These are phyloP conservation scores for Neurospora terricola DNA, from an alignment of 495 filamentous ascomycete species.

Conservation along the genomic window DNA sequence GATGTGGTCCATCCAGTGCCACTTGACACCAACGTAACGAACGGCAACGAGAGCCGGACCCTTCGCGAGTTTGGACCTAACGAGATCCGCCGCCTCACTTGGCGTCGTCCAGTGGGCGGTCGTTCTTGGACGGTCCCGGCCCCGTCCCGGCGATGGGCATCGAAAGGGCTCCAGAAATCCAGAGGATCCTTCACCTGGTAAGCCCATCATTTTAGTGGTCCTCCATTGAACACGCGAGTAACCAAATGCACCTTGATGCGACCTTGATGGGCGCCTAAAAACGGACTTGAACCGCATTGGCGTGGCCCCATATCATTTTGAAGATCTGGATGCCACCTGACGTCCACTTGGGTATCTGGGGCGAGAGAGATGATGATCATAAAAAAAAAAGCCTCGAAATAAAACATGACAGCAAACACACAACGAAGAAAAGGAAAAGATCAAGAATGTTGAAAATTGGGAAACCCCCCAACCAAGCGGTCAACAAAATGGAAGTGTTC, in stretches of 20 bases:
- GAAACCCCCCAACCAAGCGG: neutral
- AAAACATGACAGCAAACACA: neutral
- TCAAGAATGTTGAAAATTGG: neutral
- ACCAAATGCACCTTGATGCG: neutral
- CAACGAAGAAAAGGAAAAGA: neutral
- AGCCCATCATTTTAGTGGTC: neutral
- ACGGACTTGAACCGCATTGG: neutral
- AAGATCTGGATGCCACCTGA: neutral
- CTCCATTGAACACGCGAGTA: neutral
- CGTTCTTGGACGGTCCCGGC: neutral
- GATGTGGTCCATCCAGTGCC: neutral
- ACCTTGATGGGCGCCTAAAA: neutral
- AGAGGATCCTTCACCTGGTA: neutral
- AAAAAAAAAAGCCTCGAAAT: neutral
- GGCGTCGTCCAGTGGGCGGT: neutral
- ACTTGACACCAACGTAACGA: neutral
- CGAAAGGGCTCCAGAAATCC: neutral
- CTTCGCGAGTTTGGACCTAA: neutral
- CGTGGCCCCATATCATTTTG: neutral
- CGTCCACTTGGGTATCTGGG: neutral
- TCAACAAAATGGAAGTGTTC: neutral
- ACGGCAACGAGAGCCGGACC: neutral
- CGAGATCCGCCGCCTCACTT: neutral
- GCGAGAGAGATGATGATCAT: neutral
- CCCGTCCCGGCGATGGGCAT: neutral